These are phyloP conservation scores for Lagerstroemia speciosa DNA, from an alignment of 345 rosid species.

Conservation along the genomic window DNA sequence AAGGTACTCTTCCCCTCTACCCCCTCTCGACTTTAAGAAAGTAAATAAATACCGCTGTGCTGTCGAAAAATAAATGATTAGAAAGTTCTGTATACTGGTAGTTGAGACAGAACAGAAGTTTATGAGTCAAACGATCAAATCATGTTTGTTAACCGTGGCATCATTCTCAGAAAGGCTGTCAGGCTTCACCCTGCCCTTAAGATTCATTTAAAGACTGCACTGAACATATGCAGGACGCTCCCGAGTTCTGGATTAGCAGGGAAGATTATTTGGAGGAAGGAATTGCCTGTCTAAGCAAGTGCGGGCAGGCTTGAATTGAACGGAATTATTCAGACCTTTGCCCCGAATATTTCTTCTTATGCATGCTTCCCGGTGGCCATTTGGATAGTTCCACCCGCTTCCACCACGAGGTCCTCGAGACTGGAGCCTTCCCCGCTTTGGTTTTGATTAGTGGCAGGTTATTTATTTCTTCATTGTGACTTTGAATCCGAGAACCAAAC, in stretches of 20 bases:
- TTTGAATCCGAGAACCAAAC: neutral
- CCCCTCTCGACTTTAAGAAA: neutral
- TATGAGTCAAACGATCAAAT: neutral
- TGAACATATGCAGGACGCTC: constrained; percentile 61
- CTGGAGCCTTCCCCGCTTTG: neutral
- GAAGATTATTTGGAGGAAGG: constrained; percentile 94
- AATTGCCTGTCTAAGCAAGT: constrained; percentile 61
- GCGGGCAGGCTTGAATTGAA: constrained; percentile 45
- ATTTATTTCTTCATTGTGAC: neutral
- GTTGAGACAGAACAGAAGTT: no score
- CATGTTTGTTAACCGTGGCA: neutral
- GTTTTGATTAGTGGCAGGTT: no score
- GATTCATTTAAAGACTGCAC: neutral
- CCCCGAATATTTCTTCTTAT: neutral
- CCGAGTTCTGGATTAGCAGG: constrained; percentile 94
- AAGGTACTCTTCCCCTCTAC: constrained; percentile 41
- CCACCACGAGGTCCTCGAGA: neutral
- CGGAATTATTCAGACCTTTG: neutral
- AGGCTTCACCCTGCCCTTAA: no score
- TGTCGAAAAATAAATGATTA: no score
- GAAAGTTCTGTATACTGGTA: no score
- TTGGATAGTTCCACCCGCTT: neutral
- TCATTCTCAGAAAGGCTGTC: neutral
- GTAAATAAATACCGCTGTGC: neutral
- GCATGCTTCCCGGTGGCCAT: neutral